Evolutionary conservation across 225 moss, liverwort and hornwort genomes (phyloP).

Genomic region (Antitrichia curtipendula): DNA sequence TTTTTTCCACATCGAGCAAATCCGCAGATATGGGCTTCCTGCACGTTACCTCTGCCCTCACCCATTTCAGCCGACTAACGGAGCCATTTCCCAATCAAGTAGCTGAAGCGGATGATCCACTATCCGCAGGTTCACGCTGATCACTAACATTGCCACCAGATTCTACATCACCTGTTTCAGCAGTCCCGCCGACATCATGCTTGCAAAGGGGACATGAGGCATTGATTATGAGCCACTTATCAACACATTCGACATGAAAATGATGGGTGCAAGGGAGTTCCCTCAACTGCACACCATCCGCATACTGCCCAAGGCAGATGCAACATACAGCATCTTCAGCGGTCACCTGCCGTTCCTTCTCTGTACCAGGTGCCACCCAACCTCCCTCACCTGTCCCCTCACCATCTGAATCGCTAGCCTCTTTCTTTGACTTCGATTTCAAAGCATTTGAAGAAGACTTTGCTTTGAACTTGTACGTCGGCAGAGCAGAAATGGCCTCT

Average conservation of each 20-base stretch:
- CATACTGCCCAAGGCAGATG: constrained; percentile 36
- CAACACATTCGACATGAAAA: constrained; percentile 41
- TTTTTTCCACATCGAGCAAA: not conserved
- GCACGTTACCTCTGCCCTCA: not conserved
- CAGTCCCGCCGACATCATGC: constrained; percentile 25
- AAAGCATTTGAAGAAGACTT: constrained; percentile 3
- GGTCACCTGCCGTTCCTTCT: constrained; percentile 26
- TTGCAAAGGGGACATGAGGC: constrained; percentile 44
- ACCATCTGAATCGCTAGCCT: constrained; percentile 24
- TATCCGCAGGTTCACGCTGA: not conserved
- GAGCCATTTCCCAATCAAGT: not conserved
- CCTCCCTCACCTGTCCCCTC: constrained; percentile 30
- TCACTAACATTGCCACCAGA: not conserved
- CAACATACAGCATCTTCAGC: constrained; percentile 42
- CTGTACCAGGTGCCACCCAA: constrained; percentile 26
- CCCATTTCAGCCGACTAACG: not conserved
- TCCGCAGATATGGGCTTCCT: not conserved
- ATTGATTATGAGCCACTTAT: constrained; percentile 36
- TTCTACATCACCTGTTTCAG: not conserved
- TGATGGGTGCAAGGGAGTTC: constrained; percentile 37
- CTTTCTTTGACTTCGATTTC: constrained; percentile 9
- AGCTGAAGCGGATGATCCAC: not conserved
- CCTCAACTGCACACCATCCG: constrained; percentile 29
- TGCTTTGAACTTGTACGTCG: constrained; percentile 42
- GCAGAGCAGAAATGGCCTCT: constrained; percentile 30